Percentiles rank a stretch among this genome's conserved stretches.
Evolutionary conservation across 208 protist genomes (phyloP).

Genomic region (Trypanosoma cruzi): DNA sequence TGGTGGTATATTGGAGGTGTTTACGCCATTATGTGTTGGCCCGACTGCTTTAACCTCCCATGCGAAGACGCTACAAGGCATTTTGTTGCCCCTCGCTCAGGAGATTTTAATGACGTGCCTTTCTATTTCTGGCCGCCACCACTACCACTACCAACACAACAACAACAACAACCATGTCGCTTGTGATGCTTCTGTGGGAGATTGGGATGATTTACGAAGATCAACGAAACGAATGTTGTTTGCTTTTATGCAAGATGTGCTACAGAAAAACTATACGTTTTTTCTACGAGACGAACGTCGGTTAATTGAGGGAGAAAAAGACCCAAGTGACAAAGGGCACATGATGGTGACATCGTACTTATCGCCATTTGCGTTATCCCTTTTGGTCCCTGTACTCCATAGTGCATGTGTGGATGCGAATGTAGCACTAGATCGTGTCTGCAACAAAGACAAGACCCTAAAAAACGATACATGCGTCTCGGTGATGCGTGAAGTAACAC

Average conservation of each 20-base stretch:
- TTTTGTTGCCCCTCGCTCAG: constrained; percentile 17
- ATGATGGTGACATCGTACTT: constrained; percentile 16
- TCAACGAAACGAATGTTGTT: constrained; percentile 46
- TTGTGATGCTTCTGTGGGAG: neutral
- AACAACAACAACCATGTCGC: neutral
- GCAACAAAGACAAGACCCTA: neutral
- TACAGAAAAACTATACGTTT: constrained; percentile 85
- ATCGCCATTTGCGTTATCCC: constrained; percentile 10
- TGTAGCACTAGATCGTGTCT: neutral
- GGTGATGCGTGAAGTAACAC: constrained; percentile 11
- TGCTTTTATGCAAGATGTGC: constrained; percentile 82
- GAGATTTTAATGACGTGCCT: constrained; percentile 16
- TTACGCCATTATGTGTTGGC: constrained; percentile 61
- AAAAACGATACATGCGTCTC: neutral
- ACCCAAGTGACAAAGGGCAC: neutral
- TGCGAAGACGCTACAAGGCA: neutral
- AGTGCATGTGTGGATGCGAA: constrained; percentile 14
- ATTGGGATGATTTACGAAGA: constrained; percentile 2
- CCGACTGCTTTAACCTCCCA: neutral
- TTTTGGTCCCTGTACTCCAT: constrained; percentile 17
- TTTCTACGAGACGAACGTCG: constrained; percentile 66
- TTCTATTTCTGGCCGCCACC: neutral
- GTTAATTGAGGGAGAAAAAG: constrained; percentile 30
- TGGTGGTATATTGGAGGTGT: constrained; percentile 54
- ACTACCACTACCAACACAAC: no score